phyloP scores from a whole-genome alignment of 768 basidiomycete species.

The Auricularia cornea region DNA sequence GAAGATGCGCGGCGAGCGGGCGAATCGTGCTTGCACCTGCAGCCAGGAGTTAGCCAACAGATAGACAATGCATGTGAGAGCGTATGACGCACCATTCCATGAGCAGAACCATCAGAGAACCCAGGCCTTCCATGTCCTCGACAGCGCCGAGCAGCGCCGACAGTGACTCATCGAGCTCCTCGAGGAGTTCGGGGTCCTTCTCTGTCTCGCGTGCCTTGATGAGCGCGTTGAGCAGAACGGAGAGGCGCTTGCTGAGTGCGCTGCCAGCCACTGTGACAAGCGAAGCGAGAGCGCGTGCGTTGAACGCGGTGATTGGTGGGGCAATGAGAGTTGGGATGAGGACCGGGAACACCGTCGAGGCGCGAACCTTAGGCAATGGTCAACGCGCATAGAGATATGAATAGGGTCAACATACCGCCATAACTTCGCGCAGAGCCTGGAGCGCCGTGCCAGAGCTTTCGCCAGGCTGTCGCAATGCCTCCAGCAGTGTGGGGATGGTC shows the following conservation, averaged over 20 bases:
- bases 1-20: slow-evolving; percentile 69
- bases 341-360: slow-evolving; percentile 93
- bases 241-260: slow-evolving; percentile 78
- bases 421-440: slow-evolving; percentile 87
- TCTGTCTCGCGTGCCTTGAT: slow-evolving; percentile 63
- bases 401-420: slow-evolving; percentile 55
- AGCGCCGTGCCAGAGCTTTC: slow-evolving; percentile 92
- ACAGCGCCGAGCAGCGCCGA: slow-evolving; percentile 70
- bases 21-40: slow-evolving; percentile 71
- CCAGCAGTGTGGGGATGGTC: slow-evolving; percentile 90
- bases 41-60: neutral
- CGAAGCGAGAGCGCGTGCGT: slow-evolving; percentile 81
- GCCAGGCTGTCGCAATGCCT: slow-evolving; percentile 88
- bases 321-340: slow-evolving; percentile 89
- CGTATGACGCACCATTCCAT: slow-evolving; percentile 88
- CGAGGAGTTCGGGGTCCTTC: slow-evolving; percentile 56
- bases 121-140: slow-evolving; percentile 77
- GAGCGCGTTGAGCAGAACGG: slow-evolving; percentile 67
- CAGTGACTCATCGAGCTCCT: slow-evolving; percentile 68
- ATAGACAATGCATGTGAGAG: neutral
- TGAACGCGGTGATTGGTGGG: slow-evolving; percentile 90
- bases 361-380: slow-evolving; percentile 52
- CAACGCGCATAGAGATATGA: neutral
- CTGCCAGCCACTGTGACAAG: slow-evolving; percentile 90
- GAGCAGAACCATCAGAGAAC: slow-evolving; percentile 80